A percentile compares a stretch with the other conserved stretches of the same genome.
Evolutionary conservation across 805 yeast genomes (phyloP).

Genomic region (Suhomyces tanzawaensis): DNA sequence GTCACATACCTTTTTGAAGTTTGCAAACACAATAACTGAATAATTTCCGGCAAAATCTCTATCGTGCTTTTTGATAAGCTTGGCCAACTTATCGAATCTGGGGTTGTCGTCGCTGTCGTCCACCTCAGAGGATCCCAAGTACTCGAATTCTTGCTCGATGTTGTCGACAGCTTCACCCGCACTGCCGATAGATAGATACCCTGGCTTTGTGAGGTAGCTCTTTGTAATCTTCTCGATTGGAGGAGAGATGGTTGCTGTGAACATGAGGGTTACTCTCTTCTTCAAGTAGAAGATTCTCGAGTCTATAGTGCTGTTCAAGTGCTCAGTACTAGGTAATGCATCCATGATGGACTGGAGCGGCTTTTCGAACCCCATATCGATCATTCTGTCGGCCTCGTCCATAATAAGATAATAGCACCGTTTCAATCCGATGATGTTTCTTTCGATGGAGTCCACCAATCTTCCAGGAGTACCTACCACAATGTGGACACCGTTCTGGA

Average conservation of each 20-base stretch:
- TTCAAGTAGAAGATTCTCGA: slow-evolving; percentile 34
- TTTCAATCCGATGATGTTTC: slow-evolving; percentile 57
- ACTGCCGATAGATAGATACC: slow-evolving; percentile 63
- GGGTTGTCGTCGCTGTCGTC: slow-evolving; percentile 30
- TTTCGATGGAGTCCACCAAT: slow-evolving; percentile 72
- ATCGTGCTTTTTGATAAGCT: slow-evolving; percentile 46
- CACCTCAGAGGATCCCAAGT: slow-evolving; percentile 13
- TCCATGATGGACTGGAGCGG: slow-evolving; percentile 63
- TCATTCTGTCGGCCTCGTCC: slow-evolving; percentile 97
- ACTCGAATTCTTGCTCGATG: slow-evolving; percentile 65
- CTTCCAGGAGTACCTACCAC: slow-evolving; percentile 96
- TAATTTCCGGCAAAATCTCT: slow-evolving; percentile 11
- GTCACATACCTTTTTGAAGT: slow-evolving; percentile 74
- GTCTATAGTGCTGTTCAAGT: slow-evolving; percentile 24
- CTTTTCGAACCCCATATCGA: slow-evolving; percentile 89
- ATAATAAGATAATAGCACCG: slow-evolving; percentile 68
- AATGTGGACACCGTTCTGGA: slow-evolving; percentile 67
- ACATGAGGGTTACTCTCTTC: slow-evolving; percentile 75
- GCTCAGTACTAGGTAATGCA: slow-evolving; percentile 45
- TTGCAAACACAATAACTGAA: slow-evolving; percentile 74
- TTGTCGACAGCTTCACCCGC: slow-evolving; percentile 63
- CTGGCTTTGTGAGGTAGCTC: slow-evolving; percentile 62
- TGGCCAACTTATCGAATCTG: slow-evolving; percentile 43
- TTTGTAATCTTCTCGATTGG: slow-evolving; percentile 64
- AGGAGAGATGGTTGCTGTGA: slow-evolving; percentile 89